Conservation (phyloP, 768 basidiomycete species). For the Symmetrospora coprosmae region DNA sequence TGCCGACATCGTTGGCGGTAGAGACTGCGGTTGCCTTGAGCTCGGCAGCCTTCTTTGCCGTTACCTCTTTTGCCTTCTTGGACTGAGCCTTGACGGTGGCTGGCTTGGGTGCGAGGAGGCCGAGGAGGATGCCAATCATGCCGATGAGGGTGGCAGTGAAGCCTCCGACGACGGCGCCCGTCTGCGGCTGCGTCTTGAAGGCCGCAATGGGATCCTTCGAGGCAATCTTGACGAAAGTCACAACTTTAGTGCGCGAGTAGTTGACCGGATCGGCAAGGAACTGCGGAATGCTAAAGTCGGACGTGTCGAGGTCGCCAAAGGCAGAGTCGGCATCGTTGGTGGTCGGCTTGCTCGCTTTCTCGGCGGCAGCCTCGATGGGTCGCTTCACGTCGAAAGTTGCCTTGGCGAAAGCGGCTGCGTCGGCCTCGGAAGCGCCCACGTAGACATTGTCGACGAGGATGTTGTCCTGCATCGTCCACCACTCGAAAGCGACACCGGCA, state of each 20-base stretch:
- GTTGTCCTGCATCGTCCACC: slow-evolving; percentile 90
- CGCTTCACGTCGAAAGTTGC: slow-evolving; percentile 91
- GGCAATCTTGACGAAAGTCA: slow-evolving; percentile 65
- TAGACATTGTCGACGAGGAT: slow-evolving; percentile 90
- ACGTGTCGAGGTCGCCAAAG: slow-evolving; percentile 43
- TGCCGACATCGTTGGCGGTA: slow-evolving; percentile 33
- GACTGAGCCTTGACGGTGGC: slow-evolving; percentile 30
- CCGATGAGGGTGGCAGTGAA: slow-evolving; percentile 66
- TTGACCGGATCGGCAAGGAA: slow-evolving; percentile 63
- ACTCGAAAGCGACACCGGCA: slow-evolving; percentile 51
- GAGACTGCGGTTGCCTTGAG: slow-evolving; percentile 32
- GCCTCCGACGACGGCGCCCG: slow-evolving; percentile 55
- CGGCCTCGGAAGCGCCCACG: slow-evolving; percentile 72
- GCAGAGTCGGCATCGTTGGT: slow-evolving; percentile 39
- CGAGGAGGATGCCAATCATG: slow-evolving; percentile 61
- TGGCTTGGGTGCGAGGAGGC: slow-evolving; percentile 49
- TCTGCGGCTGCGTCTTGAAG: slow-evolving; percentile 77
- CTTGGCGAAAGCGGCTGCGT: slow-evolving; percentile 65
- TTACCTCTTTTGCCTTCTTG: slow-evolving; percentile 41
- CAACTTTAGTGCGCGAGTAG: slow-evolving; percentile 63
- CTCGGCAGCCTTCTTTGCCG: slow-evolving; percentile 45
- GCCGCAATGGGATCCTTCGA: slow-evolving; percentile 63
- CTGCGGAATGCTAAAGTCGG: slow-evolving; percentile 40
- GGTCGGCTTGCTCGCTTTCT: slow-evolving; percentile 42
- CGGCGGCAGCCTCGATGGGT: slow-evolving; percentile 52